Evolutionary conservation across 169 alveolate genomes (phyloP), one percentile per base, ranked within the genome.

Genomic region (Besnoitia besnoiti): DNA sequence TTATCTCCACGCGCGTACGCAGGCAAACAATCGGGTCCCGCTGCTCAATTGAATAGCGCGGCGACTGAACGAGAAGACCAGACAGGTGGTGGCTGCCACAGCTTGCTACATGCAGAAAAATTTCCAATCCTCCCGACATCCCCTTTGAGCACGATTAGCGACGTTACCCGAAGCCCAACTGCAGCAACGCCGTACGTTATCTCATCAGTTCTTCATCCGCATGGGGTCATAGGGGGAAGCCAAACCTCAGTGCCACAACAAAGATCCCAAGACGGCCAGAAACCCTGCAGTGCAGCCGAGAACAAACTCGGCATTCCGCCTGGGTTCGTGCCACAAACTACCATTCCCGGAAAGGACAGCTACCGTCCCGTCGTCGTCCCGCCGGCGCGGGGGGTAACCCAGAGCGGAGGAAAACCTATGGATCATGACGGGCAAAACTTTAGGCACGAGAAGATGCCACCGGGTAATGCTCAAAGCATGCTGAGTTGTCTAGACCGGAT

Each of bases 61-160:
- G 73, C 21, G 16, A 5, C 27, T 27, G 73, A 55, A 33, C 16
- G 27, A 24, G 73, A 55, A 8, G 33, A 5, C 73, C 16, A 55
- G 35, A 55, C 35, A 24, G 73, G 73, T 3, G 73, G 33, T 55
- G 73, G 73, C 16, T 14, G 73, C 33, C 33, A 4, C 16, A 33
- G 73, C n/a, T 55, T 33, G 27, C 73, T 55, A 55, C 73, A 55
- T 33, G 33, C 49, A n/a, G 84, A 73, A 0, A 73, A 21, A 33
- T 44, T 39, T 30, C 84, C 46, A 14, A 27, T 73, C 27, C 42
- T 73, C 46, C 84, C 84, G 84, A 73, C 84, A 16, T 73, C 84
- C 4, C 46, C 84, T 73, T 16, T 73, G 46, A 73, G 84, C 46
- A 73, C 84, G 16, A 39, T 39, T 21, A 73, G 84, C 46, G 84